Evolutionary conservation across 2,329 filamentous ascomycete species (phyloP).

Genomic region (Paecilomyces niveus): DNA sequence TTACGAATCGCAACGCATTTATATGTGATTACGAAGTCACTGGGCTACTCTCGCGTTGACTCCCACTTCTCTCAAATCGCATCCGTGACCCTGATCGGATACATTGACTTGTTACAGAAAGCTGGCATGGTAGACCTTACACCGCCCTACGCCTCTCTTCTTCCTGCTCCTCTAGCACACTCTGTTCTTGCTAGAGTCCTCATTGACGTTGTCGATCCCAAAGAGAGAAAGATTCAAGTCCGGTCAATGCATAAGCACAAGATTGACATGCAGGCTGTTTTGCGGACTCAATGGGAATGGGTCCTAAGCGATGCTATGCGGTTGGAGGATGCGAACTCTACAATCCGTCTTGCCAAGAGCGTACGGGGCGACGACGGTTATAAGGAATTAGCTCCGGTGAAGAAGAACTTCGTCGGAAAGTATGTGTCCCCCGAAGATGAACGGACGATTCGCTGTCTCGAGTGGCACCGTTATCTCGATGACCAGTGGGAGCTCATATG

Average conservation of each 20-base stretch:
- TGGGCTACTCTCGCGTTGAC: slow-evolving; percentile 45
- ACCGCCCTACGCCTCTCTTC: slow-evolving; percentile 78
- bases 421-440: slow-evolving; percentile 55
- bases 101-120: slow-evolving; percentile 71
- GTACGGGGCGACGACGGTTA: slow-evolving; percentile 44
- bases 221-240: slow-evolving; percentile 62
- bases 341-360: slow-evolving; percentile 33
- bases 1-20: slow-evolving; percentile 63
- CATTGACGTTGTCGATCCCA: slow-evolving; percentile 60
- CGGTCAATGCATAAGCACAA: slow-evolving; percentile 67
- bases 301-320: slow-evolving; percentile 26
- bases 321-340: slow-evolving; percentile 22
- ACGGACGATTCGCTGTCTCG: slow-evolving; percentile 69
- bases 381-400: slow-evolving; percentile 57
- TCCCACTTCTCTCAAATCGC: slow-evolving; percentile 57
- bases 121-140: slow-evolving; percentile 69
- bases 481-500: slow-evolving; percentile 68
- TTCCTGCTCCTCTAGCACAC: slow-evolving; percentile 59
- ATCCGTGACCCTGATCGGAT: slow-evolving; percentile 60
- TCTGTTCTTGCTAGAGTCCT: slow-evolving; percentile 69
- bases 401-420: slow-evolving; percentile 62
- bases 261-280: slow-evolving; percentile 65
- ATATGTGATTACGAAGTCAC: slow-evolving; percentile 58
- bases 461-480: slow-evolving; percentile 75
- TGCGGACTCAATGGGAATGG: slow-evolving; percentile 58